phyloP scores from a whole-genome alignment of 164 flowering plant genomes.

The Vitis amurensis region DNA sequence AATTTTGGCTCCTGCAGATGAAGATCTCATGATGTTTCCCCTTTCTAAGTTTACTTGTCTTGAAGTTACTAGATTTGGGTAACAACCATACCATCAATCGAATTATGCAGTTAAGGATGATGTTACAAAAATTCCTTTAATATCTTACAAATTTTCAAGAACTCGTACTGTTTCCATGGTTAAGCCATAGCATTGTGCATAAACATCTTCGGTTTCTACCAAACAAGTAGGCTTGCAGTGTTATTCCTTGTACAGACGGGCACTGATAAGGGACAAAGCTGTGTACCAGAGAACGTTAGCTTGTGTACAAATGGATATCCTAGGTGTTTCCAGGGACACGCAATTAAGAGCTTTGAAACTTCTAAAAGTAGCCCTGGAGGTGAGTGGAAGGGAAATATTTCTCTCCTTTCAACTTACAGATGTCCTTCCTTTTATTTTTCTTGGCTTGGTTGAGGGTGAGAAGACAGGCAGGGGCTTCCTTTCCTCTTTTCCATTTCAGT shows the following conservation, averaged over 20 bases:
- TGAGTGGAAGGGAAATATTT: slow-evolving; percentile 38
- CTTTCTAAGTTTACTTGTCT: too few relatives aligned
- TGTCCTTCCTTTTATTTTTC: too few relatives aligned
- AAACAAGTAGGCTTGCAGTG: neutral
- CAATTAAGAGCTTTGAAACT: slow-evolving; percentile 65
- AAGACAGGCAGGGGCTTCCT: too few relatives aligned
- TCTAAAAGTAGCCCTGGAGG: slow-evolving; percentile 35
- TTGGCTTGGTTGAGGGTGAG: too few relatives aligned
- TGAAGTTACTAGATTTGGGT: too few relatives aligned
- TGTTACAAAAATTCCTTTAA: neutral
- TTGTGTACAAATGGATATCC: slow-evolving; percentile 25
- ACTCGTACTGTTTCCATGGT: too few relatives aligned
- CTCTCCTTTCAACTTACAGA: too few relatives aligned
- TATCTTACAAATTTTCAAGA: neutral
- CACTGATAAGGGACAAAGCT: slow-evolving; percentile 56
- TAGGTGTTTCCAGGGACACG: slow-evolving; percentile 56
- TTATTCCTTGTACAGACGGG: slow-evolving; percentile 52
- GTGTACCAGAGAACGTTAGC: slow-evolving; percentile 41
- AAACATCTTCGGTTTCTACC: neutral
- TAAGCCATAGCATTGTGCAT: neutral
- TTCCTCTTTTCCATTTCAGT: too few relatives aligned
- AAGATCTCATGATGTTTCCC: too few relatives aligned
- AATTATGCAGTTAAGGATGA: too few relatives aligned
- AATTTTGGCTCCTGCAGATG: too few relatives aligned
- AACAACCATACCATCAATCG: neutral